Evolutionary conservation across 441 rosid species (phyloP), one percentile per base, ranked within the genome.

Genomic region (Corymbia calophylla): DNA sequence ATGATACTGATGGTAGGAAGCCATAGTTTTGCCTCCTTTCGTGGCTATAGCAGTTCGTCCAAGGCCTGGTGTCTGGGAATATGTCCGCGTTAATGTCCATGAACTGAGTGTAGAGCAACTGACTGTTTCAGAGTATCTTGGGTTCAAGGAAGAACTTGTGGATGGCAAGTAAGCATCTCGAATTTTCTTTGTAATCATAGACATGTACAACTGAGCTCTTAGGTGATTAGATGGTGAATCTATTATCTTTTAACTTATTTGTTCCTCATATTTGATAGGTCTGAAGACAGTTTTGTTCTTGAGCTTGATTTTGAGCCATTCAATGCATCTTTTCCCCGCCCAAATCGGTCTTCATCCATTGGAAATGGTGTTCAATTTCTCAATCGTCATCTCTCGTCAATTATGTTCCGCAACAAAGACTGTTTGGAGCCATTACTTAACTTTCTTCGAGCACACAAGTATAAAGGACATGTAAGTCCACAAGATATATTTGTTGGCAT

Each of bases 51-150:
- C 99, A 6, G 92, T 98, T 91, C 98, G 99, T 86, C 99, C 99
- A 70, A 95, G 99, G 90, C 99, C 98, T 81, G 99, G 99, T 89
- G 99, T 98, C 87, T 98, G 99, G 99, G 99, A 98, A 92, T 98
- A 92, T 89, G 96, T 97, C 66, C 99, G 99, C 80, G 99, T 98
- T 62, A 96, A 97, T 92, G 96, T 97, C 82, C 77, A 91, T 68
- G 95, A 98, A 91, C 97, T 98, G 87, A 95, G 94, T 62, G 99
- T 98, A 90, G 99, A 98, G 84, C 96, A 97, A 44, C 89, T 98
- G 87, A 92, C 89, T 87, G 96, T 95, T 89, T 91, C 99, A 44
- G 97, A 97, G 91, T 98, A 97, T 91, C 99, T 98, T 90, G 53
- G 80, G 88, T 98, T 97, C 92, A 98, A 98, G 91, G 99, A 98